Percentiles rank a stretch among this genome's conserved stretches.
These are phyloP conservation scores for Gonium pectorale DNA, from an alignment of 139 green algal species.

Conservation along the genomic window DNA sequence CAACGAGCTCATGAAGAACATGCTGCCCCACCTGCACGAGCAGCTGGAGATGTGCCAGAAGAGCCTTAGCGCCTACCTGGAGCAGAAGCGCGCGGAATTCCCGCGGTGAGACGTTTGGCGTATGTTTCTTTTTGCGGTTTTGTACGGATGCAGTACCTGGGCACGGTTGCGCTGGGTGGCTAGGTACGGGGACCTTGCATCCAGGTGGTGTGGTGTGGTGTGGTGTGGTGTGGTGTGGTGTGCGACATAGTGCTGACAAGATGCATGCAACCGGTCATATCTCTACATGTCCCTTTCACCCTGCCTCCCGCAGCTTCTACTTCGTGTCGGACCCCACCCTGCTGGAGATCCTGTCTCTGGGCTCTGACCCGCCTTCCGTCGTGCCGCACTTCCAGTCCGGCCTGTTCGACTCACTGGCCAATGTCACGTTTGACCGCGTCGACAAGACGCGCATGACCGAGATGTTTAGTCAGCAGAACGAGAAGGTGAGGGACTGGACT, in stretches of 20 bases:
- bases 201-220: too few relatives aligned
- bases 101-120: constrained; percentile 77
- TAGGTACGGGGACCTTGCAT: too few relatives aligned
- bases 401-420: constrained; percentile 92
- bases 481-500: constrained; percentile 68
- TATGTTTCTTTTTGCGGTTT: too few relatives aligned
- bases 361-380: constrained; percentile 90
- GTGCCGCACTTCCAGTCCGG: constrained; percentile 96
- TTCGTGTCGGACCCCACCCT: constrained; percentile 97
- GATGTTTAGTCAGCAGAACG: constrained; percentile 91
- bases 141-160: too few relatives aligned
- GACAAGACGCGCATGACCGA: constrained; percentile 93
- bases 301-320: constrained; percentile 82
- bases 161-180: too few relatives aligned
- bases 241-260: too few relatives aligned
- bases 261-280: too few relatives aligned
- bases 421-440: constrained; percentile 92
- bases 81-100: constrained; percentile 96
- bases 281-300: too few relatives aligned
- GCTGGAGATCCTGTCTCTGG: constrained; percentile 96
- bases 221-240: too few relatives aligned
- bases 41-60: constrained; percentile 98
- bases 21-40: constrained; percentile 94
- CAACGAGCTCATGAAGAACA: constrained; percentile 92
- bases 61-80: constrained; percentile 91